Conservation (phyloP, 1,139 yeast species). For the Candida pseudoviswanathii region DNA sequence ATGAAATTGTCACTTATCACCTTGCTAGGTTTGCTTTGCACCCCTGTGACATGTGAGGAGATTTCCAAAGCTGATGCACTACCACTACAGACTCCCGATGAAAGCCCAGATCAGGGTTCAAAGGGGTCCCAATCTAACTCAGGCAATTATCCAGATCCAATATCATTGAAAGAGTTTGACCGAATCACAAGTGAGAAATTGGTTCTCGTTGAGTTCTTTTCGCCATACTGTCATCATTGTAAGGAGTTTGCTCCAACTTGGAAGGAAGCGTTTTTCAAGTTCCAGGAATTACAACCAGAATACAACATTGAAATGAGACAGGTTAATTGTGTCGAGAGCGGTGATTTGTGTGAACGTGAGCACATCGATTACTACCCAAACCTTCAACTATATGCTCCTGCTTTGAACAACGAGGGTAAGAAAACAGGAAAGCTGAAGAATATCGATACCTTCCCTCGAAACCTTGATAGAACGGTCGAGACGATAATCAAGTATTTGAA, state of each 20-base stretch:
- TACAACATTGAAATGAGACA: constrained; percentile 59
- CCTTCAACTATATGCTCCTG: constrained; percentile 62
- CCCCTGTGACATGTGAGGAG: not conserved
- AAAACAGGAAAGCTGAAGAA: constrained; percentile 34
- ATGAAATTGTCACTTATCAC: constrained; percentile 5
- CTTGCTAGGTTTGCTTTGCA: constrained; percentile 1
- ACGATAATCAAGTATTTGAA: constrained; percentile 54
- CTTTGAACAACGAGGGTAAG: constrained; percentile 29
- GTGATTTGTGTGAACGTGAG: constrained; percentile 70
- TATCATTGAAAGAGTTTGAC: constrained; percentile 46
- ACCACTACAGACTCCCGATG: too few relatives aligned
- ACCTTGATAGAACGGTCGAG: constrained; percentile 47
- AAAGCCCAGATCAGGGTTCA: constrained; percentile 4
- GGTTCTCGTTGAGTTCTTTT: constrained; percentile 64
- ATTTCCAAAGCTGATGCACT: not conserved
- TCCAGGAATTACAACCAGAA: constrained; percentile 36
- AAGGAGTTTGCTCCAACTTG: constrained; percentile 64
- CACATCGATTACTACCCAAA: constrained; percentile 58
- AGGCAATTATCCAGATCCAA: constrained; percentile 24
- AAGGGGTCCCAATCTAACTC: not conserved
- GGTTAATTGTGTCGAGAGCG: constrained; percentile 72
- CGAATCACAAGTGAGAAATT: constrained; percentile 44
- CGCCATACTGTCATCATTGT: constrained; percentile 77
- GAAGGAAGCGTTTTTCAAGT: constrained; percentile 54
- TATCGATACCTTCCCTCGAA: constrained; percentile 49